Conservation (phyloP, 2,329 filamentous ascomycete genomes). For the Fusarium sp. region DNA sequence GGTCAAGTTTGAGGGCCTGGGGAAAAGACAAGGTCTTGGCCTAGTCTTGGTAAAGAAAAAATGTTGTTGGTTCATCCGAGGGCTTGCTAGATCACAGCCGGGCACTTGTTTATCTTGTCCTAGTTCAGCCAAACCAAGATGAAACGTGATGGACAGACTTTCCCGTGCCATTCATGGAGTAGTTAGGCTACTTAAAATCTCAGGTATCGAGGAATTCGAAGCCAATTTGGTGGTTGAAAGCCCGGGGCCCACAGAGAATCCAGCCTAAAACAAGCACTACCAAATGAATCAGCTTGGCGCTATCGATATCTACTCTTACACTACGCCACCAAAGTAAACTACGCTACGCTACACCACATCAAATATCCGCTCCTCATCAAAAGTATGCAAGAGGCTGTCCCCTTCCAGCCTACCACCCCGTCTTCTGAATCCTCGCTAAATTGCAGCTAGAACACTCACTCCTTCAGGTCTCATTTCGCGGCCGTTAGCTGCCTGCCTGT, state of each 20-base stretch:
- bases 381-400: constrained; percentile 15
- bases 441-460: constrained; percentile 3
- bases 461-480: constrained; percentile 16
- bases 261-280: constrained; percentile 30
- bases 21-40: constrained; percentile 13
- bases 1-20: constrained; percentile 7
- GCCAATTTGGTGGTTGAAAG: constrained; percentile 11
- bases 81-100: not conserved
- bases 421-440: constrained; percentile 25
- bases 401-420: constrained; percentile 2
- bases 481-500: constrained; percentile 11
- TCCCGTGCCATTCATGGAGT: not conserved
- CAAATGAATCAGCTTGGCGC: constrained; percentile 29
- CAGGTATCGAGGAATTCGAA: not conserved
- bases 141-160: constrained; percentile 9
- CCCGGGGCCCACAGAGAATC: constrained; percentile 18
- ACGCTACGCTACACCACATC: constrained; percentile 11
- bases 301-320: constrained; percentile 28
- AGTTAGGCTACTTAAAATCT: not conserved
- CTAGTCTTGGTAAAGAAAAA: not conserved
- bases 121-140: constrained; percentile 21
- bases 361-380: constrained; percentile 32
- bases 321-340: constrained; percentile 9
- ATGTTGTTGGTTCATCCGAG: not conserved
- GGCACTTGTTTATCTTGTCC: constrained; percentile 12